phyloP scores from a whole-genome alignment of 2,329 filamentous ascomycete species.

The Parastagonospora avenae region DNA sequence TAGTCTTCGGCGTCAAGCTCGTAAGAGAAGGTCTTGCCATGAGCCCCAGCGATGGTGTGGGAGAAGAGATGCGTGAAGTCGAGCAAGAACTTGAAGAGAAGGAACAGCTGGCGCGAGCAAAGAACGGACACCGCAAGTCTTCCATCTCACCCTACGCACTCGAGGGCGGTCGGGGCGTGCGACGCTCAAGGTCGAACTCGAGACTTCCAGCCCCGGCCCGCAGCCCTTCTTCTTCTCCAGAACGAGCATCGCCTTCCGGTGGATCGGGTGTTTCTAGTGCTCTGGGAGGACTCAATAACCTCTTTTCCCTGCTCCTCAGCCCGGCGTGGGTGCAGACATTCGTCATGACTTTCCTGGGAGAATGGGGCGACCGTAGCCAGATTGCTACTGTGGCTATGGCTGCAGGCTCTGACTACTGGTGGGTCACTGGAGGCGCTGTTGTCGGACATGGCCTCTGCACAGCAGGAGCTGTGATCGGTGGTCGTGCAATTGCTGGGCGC shows the following conservation, averaged over 20 bases:
- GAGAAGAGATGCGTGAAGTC: slow-evolving; percentile 98
- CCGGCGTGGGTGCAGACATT: slow-evolving; percentile 99
- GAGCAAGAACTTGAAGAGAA: slow-evolving; percentile 94
- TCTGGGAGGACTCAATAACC: slow-evolving; percentile 76
- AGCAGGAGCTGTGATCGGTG: slow-evolving; percentile 86
- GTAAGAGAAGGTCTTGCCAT: slow-evolving; percentile 86
- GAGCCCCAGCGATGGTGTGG: slow-evolving; percentile 86
- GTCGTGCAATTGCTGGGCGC: slow-evolving; percentile 86
- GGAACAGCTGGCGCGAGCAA: slow-evolving; percentile 73
- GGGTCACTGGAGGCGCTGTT: slow-evolving; percentile 89
- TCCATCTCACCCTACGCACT: slow-evolving; percentile 76
- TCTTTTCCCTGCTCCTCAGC: slow-evolving; percentile 85
- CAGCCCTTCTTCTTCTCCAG: slow-evolving; percentile 69
- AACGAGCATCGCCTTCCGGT: slow-evolving; percentile 50
- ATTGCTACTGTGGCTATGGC: slow-evolving; percentile 99
- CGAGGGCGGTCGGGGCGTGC: slow-evolving; percentile 73
- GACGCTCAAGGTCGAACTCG: slow-evolving; percentile 74
- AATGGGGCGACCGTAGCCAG: slow-evolving; percentile 97
- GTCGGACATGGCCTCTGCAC: slow-evolving; percentile 89
- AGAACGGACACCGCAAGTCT: slow-evolving; percentile 63
- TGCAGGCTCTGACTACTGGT: slow-evolving; percentile 98
- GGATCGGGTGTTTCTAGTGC: slow-evolving; percentile 61
- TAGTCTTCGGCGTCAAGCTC: slow-evolving; percentile 85
- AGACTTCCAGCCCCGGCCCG: slow-evolving; percentile 80
- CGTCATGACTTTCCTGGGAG: slow-evolving; percentile 96